Evolutionary conservation across 495 filamentous ascomycete species (phyloP), one percentile per base, ranked within the genome.

Genomic region (Neurospora sp.): DNA sequence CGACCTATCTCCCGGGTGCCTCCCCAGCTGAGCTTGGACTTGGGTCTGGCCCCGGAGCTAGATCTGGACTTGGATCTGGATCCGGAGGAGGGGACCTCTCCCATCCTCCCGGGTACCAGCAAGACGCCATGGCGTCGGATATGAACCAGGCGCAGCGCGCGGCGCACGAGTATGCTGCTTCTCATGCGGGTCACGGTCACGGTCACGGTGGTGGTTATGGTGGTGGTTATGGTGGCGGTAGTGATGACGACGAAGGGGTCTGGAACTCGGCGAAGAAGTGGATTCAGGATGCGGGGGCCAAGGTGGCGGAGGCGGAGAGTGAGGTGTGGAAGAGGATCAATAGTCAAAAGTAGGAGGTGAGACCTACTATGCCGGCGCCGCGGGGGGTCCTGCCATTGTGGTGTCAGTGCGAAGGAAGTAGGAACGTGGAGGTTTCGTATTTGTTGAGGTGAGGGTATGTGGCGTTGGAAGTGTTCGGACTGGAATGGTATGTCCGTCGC

Each of bases 271-370:
- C 89, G 4, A 90, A 85, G 83, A 86, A 86, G 74, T 89, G 89
- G 87, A 84, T 88, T 69, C 84, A 86, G 75, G 87, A 82, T 59
- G 90, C 88, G 10, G 90, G 91, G 71, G 82, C 84, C 74, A 90
- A 88, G 79, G 77, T 92, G 70, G 85, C 83, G 12, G 88, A 89
- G 71, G 88, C 88, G 23, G 90, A 92, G 81, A 88, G 84, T 73
- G 88, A 90, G 82, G 87, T 92, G n/a, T 93, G 92, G 91, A 90
- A 83, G 82, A 85, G 85, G 79, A 90, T 91, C 76, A 91, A 90
- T 79, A 84, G 4, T 16, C 54, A 83, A 77, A 80, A 85, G 72
- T 82, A 77, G 27, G 27, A 27, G 27, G 71, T 72, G 38, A 41
- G 31, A 31, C 31, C 31, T 31, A 31, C 31, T 31, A 27, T 27